Evolutionary conservation across 495 filamentous ascomycete species (phyloP), one percentile per base, ranked within the genome.

Genomic region (Aspergillus haitiensis): DNA sequence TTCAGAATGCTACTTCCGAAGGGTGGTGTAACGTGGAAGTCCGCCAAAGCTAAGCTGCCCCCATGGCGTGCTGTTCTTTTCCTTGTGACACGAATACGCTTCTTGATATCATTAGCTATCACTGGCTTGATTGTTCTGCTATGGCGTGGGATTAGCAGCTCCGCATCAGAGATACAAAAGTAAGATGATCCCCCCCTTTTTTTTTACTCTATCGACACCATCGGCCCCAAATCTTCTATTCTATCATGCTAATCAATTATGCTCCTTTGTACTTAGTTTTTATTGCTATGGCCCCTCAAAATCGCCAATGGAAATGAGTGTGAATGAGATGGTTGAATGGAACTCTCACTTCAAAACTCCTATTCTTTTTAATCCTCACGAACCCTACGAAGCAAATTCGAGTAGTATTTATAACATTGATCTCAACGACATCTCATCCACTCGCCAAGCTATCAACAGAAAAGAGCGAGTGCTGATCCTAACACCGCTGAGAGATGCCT

Each of bases 281-380:
- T 96, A 96, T 76, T 98, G 94, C 80, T 98, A 89, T 81, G 94
- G 94, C 11, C 93, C 94, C 8, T 82, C 88, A 10, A 96, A 93
- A 78, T 81, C 94, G 11, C 94, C 94, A 49, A 95, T 95, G 88
- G 85, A 93, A 42, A 97, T 98, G 90, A 83, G 86, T 35, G 76
- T 88, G 27, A 96, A 96, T 66, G 94, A 98, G 68, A 88, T 95
- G 74, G 85, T 84, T 48, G 83, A 88, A 59, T 98, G 94, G 94
- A 87, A 89, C 61, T 84, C 86, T 55, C 92, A 97, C 70, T 76
- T 92, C 52, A 86, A 91, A 61, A 98, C 94, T 8, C 94, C 94
- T 39, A 90, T 98, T 58, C 83, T 97, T 62, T 96, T 94, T 82
- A 98, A 98, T 75, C 91, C 90, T 74, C 95, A 98, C 74, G 84